Evolutionary conservation across 116 monocot genomes (phyloP), one percentile per base, ranked within the genome.

Genomic region (Cymodocea nodosa): DNA sequence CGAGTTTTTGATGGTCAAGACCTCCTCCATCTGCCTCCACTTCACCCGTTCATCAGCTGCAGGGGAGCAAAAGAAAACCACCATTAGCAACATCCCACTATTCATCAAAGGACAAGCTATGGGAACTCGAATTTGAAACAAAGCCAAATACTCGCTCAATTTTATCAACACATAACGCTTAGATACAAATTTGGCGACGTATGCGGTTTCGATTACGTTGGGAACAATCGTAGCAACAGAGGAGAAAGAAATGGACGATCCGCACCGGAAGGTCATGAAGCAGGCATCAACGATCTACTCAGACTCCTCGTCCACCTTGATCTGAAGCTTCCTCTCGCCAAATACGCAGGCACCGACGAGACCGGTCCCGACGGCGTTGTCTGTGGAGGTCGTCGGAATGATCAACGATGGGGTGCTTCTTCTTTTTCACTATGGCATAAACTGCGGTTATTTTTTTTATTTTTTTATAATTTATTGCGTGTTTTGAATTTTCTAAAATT

Each of bases 281-380:
- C 89, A 79, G 10, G 93, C 93, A 52, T 93, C 93, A 17, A 80
- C 80, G 68, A 93, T 93, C 77, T 85, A 83, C 11, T 89, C 93
- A 22, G 85, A 56, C 22, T 63, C 63, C 37, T 90, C 86, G 58
- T 93, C 86, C 59, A 93, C 86, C 83, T 76, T 88, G 64, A 89
- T 93, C 80, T 93, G 93, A 59, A 93, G 86, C 80, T 89, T 93
- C 93, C 89, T 93, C 66, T 93, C 93, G 20, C 93, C 93, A 62
- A 89, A 89, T 11, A 89, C 93, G 23, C 89, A 86, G 0, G 93
- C 89, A 4, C 93, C 89, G 2, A 93, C 93, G 49, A 93, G 71
- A 52, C 93, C 89, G 52, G 89, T 93, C 17, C 89, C 89, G 40
- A 93, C 93, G 20, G 74, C 60, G 23, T 85, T 78, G 50, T 93